phyloP scores from a whole-genome alignment of 2,329 filamentous ascomycete genomes.

The Lecanosticta acicola region DNA sequence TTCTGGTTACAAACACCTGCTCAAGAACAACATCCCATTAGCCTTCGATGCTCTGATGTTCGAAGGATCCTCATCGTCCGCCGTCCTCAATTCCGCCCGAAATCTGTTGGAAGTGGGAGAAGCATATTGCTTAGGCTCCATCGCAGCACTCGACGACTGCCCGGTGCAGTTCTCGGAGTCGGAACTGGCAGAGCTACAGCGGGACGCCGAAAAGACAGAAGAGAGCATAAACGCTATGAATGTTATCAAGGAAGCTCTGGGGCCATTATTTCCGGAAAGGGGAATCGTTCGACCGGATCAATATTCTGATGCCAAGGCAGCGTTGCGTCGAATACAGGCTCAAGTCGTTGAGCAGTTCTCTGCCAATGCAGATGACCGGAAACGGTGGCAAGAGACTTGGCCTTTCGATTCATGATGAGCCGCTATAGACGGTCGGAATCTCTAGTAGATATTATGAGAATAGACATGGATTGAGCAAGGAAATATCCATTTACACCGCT shows the following conservation, averaged over 20 bases:
- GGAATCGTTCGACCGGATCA: slow-evolving; percentile 6
- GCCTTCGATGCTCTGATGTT: slow-evolving; percentile 37
- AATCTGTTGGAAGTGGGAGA: slow-evolving; percentile 6
- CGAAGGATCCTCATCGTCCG: slow-evolving; percentile 29
- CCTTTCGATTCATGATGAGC: too few species aligned
- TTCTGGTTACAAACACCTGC: slow-evolving; percentile 4
- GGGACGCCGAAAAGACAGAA: slow-evolving; percentile 4
- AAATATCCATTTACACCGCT: too few species aligned
- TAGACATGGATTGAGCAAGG: too few species aligned
- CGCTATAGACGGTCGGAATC: too few species aligned
- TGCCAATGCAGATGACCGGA: not conserved
- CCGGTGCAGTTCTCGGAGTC: slow-evolving; percentile 5
- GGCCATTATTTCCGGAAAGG: slow-evolving; percentile 5
- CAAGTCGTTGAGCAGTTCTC: slow-evolving; percentile 1
- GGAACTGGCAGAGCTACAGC: slow-evolving; percentile 1
- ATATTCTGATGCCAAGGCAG: slow-evolving; percentile 6
- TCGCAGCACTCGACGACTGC: slow-evolving; percentile 3
- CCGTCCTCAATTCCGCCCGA: slow-evolving; percentile 1
- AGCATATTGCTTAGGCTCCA: slow-evolving; percentile 7
- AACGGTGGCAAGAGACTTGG: not conserved
- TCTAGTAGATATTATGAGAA: too few species aligned
- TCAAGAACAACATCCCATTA: not conserved
- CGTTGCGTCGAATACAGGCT: not conserved
- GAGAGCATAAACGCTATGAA: slow-evolving; percentile 7
- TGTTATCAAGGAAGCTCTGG: slow-evolving; percentile 4